phyloP scores from a whole-genome alignment of 345 rosid species.

The Lenwebbia sp. region DNA sequence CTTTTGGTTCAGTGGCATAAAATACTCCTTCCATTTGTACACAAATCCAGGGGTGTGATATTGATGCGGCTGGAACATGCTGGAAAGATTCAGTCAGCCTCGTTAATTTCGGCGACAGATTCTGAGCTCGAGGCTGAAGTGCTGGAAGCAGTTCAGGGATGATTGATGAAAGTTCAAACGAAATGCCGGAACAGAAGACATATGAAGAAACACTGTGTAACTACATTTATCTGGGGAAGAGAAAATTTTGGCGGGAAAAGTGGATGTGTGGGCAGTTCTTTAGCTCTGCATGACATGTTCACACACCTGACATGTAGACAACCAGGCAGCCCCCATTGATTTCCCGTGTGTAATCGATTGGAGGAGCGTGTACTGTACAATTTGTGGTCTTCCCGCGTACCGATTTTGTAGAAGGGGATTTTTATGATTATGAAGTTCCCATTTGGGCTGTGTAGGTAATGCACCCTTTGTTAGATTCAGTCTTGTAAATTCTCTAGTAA shows the following conservation, averaged over 20 bases:
- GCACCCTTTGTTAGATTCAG: background rate
- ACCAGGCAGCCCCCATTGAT: background rate
- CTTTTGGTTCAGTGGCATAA: background rate
- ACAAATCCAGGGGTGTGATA: conserved; percentile 65
- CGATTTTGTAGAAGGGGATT: background rate
- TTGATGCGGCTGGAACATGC: conserved; percentile 84
- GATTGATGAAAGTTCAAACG: background rate
- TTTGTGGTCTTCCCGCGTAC: background rate
- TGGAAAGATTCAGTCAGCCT: conserved; percentile 89
- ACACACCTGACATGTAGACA: background rate
- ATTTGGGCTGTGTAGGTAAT: background rate
- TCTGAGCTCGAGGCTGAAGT: conserved; percentile 23
- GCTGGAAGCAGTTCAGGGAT: background rate
- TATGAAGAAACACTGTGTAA: background rate
- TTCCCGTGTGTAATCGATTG: background rate
- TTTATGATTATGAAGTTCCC: background rate
- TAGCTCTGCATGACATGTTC: background rate
- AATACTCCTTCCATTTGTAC: background rate
- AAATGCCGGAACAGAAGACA: background rate
- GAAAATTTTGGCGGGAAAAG: background rate
- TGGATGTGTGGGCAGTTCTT: background rate
- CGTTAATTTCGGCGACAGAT: conserved; percentile 62
- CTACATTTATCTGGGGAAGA: background rate
- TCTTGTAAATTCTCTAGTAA: background rate
- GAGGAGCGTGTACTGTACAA: background rate